Conservation (phyloP, 1,284 basidiomycete species). For the Mycena citricolor region DNA sequence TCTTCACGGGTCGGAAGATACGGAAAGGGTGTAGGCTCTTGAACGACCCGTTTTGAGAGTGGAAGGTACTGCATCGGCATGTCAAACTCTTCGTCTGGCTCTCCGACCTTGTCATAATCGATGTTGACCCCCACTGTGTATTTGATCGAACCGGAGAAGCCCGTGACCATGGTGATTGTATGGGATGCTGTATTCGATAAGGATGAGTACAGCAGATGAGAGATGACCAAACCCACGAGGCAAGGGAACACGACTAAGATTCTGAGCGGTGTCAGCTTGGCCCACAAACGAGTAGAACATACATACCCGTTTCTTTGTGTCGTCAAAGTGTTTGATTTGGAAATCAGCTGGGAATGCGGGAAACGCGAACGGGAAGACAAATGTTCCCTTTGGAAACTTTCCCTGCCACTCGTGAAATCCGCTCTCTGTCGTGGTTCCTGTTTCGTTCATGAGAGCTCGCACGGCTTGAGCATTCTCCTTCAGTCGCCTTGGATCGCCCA, state of each 20-base stretch:
- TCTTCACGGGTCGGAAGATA: conserved; percentile 21
- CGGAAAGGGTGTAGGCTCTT: conserved; percentile 19
- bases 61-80: conserved; percentile 17
- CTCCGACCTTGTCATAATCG: conserved; percentile 8
- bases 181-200: conserved; percentile 7
- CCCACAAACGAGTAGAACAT: too few species aligned
- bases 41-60: conserved; percentile 6
- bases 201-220: not conserved
- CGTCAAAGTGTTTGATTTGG: conserved; percentile 14
- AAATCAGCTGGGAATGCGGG: conserved; percentile 12
- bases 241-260: conserved; percentile 9
- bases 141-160: conserved; percentile 17
- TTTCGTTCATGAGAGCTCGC: too few species aligned
- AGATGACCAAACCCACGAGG: conserved; percentile 11
- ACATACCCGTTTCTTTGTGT: conserved; percentile 1
- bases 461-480: too few species aligned
- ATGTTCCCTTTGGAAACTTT: conserved; percentile 15
- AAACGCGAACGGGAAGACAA: conserved; percentile 20
- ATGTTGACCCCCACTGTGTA: conserved; percentile 17
- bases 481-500: conserved; percentile 14
- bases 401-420: conserved; percentile 7
- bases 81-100: conserved; percentile 20
- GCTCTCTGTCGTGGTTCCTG: too few species aligned
- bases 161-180: conserved; percentile 4
- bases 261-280: too few species aligned